These are phyloP conservation scores for Starmera caribaea DNA, from an alignment of 805 yeast genomes.

Conservation along the genomic window DNA sequence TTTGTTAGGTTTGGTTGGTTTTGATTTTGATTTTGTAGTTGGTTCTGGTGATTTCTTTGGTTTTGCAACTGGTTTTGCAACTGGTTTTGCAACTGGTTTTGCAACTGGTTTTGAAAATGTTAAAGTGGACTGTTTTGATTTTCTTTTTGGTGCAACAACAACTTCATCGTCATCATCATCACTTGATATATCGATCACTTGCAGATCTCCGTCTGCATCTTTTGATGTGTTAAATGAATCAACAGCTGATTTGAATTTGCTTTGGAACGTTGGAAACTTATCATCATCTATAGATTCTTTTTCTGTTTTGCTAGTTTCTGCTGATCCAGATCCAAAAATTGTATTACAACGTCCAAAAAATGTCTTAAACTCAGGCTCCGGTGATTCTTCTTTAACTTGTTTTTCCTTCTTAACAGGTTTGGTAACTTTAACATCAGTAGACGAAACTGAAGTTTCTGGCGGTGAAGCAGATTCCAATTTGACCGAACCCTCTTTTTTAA, in stretches of 20 bases:
- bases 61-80: conserved; percentile 1
- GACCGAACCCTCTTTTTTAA: conserved; percentile 1
- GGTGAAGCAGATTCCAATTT: background rate
- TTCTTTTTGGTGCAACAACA: conserved; percentile 1
- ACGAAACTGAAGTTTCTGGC: conserved; percentile 3
- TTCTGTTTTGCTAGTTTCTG: conserved; percentile 5
- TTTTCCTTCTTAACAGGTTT: conserved; percentile 6
- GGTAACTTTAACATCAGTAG: conserved; percentile 6
- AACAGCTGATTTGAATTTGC: conserved; percentile 4
- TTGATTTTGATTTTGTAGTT: conserved; percentile 3
- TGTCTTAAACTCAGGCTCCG: conserved; percentile 21
- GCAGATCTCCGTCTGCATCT: background rate
- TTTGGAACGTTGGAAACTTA: conserved; percentile 1
- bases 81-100: background rate
- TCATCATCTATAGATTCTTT: conserved; percentile 7
- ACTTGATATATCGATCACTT: background rate
- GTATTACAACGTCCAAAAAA: conserved; percentile 25
- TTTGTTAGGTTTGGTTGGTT: background rate
- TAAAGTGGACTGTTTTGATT: conserved; percentile 7
- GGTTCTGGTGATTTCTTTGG: conserved; percentile 1
- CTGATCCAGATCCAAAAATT: conserved; percentile 16
- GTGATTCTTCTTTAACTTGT: conserved; percentile 8
- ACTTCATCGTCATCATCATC: conserved; percentile 4
- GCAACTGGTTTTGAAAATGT: background rate
- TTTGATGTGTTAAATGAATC: conserved; percentile 2